phyloP scores from a whole-genome alignment of 805 yeast genomes.

The Brettanomyces naardenensis region DNA sequence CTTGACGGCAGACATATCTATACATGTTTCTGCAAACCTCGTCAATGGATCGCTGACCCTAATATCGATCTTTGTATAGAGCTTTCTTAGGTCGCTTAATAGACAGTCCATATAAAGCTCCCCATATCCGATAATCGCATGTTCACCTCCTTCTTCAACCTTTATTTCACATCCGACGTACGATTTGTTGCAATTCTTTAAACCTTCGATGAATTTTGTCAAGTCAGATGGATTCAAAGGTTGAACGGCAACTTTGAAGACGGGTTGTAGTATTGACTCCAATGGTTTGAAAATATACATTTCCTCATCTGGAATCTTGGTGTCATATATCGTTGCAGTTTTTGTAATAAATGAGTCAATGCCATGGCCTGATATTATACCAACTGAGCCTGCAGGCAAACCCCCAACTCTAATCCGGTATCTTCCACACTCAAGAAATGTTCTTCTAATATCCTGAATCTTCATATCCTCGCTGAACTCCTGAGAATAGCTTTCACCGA shows the following conservation, averaged over 20 bases:
- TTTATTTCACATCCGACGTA: conserved; percentile 62
- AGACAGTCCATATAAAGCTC: conserved; percentile 82
- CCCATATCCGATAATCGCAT: conserved; percentile 73
- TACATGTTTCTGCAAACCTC: conserved; percentile 69
- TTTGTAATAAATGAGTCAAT: conserved; percentile 49
- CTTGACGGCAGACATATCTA: conserved; percentile 57
- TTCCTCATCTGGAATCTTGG: conserved; percentile 13
- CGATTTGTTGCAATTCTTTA: conserved; percentile 51
- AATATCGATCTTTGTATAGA: conserved; percentile 59
- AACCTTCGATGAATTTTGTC: conserved; percentile 63
- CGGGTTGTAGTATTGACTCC: conserved; percentile 43
- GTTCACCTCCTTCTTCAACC: conserved; percentile 88
- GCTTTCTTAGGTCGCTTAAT: conserved; percentile 63
- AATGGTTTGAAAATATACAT: conserved; percentile 31
- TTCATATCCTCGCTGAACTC: conserved; percentile 48
- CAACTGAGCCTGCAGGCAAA: conserved; percentile 61
- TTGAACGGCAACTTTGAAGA: conserved; percentile 76
- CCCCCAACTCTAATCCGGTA: conserved; percentile 47
- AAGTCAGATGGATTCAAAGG: conserved; percentile 74
- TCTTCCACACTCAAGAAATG: conserved; percentile 61
- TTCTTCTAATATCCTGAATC: conserved; percentile 30
- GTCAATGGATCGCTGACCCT: conserved; percentile 82
- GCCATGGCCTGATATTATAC: conserved; percentile 50
- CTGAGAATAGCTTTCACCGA: conserved; percentile 45
- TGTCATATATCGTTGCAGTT: conserved; percentile 47